phyloP scores from a whole-genome alignment of 768 basidiomycete species.

The Pleurotus pulmonarius region DNA sequence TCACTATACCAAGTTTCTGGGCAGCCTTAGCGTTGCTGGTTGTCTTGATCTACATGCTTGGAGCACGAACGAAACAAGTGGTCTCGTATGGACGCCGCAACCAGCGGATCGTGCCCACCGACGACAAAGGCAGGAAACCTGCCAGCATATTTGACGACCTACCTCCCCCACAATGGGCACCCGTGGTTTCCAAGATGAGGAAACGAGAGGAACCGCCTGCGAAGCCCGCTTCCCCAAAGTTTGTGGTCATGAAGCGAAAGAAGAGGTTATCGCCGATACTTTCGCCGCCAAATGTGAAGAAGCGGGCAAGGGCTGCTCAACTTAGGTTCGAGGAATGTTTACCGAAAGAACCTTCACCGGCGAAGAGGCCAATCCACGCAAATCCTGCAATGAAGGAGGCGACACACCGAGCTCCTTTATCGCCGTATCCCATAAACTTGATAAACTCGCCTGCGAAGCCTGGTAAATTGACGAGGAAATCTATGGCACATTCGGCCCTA shows the following conservation, averaged over 20 bases:
- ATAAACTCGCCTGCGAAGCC: neutral
- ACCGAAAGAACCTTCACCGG: slow-evolving; percentile 3
- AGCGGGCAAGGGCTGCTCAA: slow-evolving; percentile 25
- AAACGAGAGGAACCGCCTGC: slow-evolving; percentile 37
- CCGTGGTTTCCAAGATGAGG: slow-evolving; percentile 43
- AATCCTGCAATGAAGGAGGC: neutral
- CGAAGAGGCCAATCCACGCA: slow-evolving; percentile 15
- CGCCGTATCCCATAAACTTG: neutral
- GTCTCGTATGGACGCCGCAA: slow-evolving; percentile 62
- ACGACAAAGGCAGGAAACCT: slow-evolving; percentile 24
- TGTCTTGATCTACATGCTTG: slow-evolving; percentile 39
- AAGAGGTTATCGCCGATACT: slow-evolving; percentile 32
- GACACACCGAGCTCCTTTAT: neutral
- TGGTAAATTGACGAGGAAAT: slow-evolving; percentile 11
- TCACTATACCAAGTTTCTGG: neutral
- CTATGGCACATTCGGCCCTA: slow-evolving; percentile 30
- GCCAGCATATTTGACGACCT: slow-evolving; percentile 41
- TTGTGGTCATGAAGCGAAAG: slow-evolving; percentile 36
- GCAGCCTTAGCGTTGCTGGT: neutral
- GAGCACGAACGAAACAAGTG: slow-evolving; percentile 61
- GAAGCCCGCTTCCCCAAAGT: slow-evolving; percentile 31
- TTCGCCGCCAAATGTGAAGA: slow-evolving; percentile 30
- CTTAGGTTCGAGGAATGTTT: slow-evolving; percentile 20
- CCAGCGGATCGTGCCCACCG: slow-evolving; percentile 52
- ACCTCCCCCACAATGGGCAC: slow-evolving; percentile 31